Conservation (phyloP, 2,329 filamentous ascomycete species). For the Tolypocladium ovalisporum region DNA sequence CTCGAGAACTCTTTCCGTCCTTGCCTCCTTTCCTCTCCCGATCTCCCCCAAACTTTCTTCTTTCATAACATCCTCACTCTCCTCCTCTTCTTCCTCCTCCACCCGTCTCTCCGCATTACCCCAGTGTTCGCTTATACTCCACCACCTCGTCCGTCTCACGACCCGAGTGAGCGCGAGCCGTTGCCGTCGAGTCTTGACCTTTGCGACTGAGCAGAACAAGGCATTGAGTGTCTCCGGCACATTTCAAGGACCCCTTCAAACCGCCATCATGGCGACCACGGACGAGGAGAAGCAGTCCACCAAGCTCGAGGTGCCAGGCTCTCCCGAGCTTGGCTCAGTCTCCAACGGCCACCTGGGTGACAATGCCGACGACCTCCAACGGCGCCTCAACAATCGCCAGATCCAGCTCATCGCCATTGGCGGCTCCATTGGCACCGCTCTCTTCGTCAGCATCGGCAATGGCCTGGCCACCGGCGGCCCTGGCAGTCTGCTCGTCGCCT, state of each 20-base stretch:
- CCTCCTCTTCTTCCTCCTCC: not conserved
- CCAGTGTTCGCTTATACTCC: not conserved
- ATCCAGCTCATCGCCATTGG: conserved; percentile 50
- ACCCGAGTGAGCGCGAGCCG: not conserved
- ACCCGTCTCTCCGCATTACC: not conserved
- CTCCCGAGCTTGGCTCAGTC: conserved; percentile 15
- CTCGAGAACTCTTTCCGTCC: not conserved
- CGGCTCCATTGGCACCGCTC: conserved; percentile 44
- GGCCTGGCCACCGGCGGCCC: conserved; percentile 35
- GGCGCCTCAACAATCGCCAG: conserved; percentile 40
- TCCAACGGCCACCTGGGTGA: conserved; percentile 13
- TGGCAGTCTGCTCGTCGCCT: conserved; percentile 46
- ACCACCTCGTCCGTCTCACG: not conserved
- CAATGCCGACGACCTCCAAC: conserved; percentile 28
- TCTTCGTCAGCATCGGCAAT: conserved; percentile 52
- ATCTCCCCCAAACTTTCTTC: not conserved
- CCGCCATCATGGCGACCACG: conserved; percentile 8
- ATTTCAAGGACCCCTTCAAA: not conserved
- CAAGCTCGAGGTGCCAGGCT: conserved; percentile 12
- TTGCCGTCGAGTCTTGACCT: not conserved
- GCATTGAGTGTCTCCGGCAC: not conserved
- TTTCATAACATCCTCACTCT: not conserved
- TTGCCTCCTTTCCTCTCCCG: not conserved
- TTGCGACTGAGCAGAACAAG: not conserved
- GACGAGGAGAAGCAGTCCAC: conserved; percentile 17